These are phyloP conservation scores for Pholiota adiposa DNA, from an alignment of 1,284 basidiomycete genomes.

Conservation along the genomic window DNA sequence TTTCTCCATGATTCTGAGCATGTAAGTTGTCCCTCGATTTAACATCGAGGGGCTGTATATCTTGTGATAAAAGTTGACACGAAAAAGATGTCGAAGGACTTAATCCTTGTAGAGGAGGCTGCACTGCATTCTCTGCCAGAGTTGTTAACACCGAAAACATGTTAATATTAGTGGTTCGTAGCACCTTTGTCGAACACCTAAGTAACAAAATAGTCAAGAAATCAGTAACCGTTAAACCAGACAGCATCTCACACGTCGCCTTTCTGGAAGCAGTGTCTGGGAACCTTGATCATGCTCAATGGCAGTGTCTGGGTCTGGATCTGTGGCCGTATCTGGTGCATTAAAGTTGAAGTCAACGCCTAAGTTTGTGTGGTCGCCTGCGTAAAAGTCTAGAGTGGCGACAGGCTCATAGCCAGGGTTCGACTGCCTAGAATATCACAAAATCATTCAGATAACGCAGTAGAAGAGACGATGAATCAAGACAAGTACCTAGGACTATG, in stretches of 20 bases:
- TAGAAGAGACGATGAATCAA: background rate
- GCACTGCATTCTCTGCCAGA: background rate
- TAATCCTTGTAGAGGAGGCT: background rate
- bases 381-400: conserved; percentile 11
- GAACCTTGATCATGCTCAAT: background rate
- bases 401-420: background rate
- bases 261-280: background rate
- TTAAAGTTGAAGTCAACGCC: conserved; percentile 35
- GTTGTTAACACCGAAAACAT: background rate
- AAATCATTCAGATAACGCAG: background rate
- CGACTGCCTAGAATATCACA: conserved; percentile 4
- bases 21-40: conserved; percentile 33
- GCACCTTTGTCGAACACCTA: background rate
- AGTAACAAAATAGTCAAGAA: background rate
- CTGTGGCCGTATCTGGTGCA: conserved; percentile 4
- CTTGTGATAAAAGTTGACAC: conserved; percentile 43
- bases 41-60: conserved; percentile 34
- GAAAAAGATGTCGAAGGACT: conserved; percentile 42
- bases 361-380: conserved; percentile 14
- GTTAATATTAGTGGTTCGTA: background rate
- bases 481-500: conserved; percentile 17
- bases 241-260: background rate
- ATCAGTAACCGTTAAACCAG: background rate
- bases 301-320: background rate
- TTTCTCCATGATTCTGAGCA: conserved; percentile 23